Evolutionary conservation across 805 yeast genomes (phyloP), one percentile per base, ranked within the genome.

Genomic region (Candida chauliodis): DNA sequence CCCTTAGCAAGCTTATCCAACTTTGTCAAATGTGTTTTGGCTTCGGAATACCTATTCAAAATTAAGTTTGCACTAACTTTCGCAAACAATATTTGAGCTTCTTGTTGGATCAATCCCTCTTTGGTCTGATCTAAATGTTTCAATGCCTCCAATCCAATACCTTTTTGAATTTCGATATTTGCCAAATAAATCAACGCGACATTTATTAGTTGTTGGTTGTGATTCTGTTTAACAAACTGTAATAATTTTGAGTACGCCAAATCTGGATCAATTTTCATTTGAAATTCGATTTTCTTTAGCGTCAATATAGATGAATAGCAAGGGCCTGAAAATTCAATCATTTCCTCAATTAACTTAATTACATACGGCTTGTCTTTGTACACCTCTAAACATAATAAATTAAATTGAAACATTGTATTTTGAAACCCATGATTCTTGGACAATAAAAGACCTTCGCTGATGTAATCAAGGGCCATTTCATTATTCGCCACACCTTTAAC

Each of bases 81-180:
- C 17, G 54, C 41, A 11, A 71, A 49, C 9, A 46, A 43, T 2
- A 44, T 36, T 42, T 66, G 60, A 3, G 66, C 71, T 14, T 32
- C 43, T 15, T 69, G 40, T 41, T 71, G 76, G 11, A 47, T 21
- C 0, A 67, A 65, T 3, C 30, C 18, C 2, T 18, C 21, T 3
- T 38, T 14, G 6, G 29, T 22, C n/a, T 23, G 17, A 10, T 33
- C 16, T 13, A 33, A 7, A 15, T 8, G 18, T 6, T 25, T 10
- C 19, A 43, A 38, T 2, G 64, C 56, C 6, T 44, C 41, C 1
- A 28, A 25, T 3, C 59, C 53, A 15, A 52, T 46, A 2, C 66
- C 66, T 34, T 58, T 55, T 36, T 51, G 49, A 3, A 69, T 41
- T 34, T 56, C 57, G 1, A 54, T 43, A 40, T 58, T 59, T 8